phyloP scores from a whole-genome alignment of 306 rosid genomes.

The Dryas drummondii region DNA sequence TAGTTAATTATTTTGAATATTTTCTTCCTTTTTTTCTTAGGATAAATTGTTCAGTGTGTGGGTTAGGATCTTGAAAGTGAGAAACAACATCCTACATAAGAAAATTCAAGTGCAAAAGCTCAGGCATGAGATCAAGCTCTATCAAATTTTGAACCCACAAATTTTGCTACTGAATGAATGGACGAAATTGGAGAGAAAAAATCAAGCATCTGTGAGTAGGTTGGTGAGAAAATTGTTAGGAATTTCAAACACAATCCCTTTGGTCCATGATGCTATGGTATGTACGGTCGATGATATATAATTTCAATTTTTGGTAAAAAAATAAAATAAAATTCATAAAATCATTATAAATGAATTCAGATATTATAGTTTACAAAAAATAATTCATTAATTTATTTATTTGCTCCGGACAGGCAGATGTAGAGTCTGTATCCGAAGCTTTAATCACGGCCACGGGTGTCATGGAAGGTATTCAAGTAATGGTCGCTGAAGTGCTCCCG shows the following conservation, averaged over 20 bases:
- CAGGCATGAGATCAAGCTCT: constrained; percentile 44
- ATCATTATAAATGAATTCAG: not conserved
- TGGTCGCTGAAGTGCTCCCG: constrained; percentile 32
- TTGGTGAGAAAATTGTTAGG: constrained; percentile 50
- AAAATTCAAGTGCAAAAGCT: constrained; percentile 45
- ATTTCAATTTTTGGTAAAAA: too few relatives aligned
- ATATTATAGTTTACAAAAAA: not conserved
- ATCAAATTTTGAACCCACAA: constrained; percentile 51
- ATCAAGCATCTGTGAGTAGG: constrained; percentile 54
- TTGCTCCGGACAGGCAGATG: constrained; percentile 43
- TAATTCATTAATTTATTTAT: not conserved
- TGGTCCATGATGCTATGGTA: constrained; percentile 54
- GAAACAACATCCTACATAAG: constrained; percentile 47
- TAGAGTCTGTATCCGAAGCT: constrained; percentile 42
- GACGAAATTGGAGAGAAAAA: constrained; percentile 58
- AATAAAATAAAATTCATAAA: too few relatives aligned
- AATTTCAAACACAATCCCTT: constrained; percentile 47
- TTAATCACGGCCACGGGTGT: constrained; percentile 41
- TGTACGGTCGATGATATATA: too few relatives aligned
- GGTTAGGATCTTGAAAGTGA: constrained; percentile 40
- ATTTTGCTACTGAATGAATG: constrained; percentile 49
- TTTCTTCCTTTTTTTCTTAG: constrained; percentile 29
- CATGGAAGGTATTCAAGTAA: constrained; percentile 42
- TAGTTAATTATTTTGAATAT: too few relatives aligned
- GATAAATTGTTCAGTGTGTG: constrained; percentile 53